Evolutionary conservation across 441 rosid species (phyloP).

Genomic region (Corymbia citriodora): DNA sequence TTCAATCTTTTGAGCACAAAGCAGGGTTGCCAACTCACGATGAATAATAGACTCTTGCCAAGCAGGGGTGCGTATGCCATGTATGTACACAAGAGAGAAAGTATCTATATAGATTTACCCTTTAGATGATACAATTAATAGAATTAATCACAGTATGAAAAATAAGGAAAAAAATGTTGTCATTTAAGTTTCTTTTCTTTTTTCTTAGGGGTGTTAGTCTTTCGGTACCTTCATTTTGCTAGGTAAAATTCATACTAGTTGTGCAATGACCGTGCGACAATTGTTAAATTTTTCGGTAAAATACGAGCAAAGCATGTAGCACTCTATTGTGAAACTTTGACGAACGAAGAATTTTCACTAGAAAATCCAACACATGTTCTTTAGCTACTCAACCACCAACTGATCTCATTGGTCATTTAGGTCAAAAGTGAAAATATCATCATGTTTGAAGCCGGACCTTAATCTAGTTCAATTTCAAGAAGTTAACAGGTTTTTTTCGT

Average conservation of each 20-base stretch:
- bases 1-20: background rate
- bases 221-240: background rate
- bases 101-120: background rate
- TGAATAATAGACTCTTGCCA: background rate
- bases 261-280: background rate
- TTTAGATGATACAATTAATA: background rate
- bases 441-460: background rate
- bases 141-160: background rate
- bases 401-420: background rate
- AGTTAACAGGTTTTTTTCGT: background rate
- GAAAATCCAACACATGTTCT: background rate
- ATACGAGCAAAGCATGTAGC: background rate
- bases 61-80: background rate
- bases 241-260: background rate
- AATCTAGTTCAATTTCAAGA: background rate
- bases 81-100: background rate
- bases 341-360: background rate
- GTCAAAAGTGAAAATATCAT: background rate
- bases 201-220: background rate
- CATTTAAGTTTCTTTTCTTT: background rate
- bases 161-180: background rate
- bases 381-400: background rate
- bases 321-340: background rate
- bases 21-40: background rate
- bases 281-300: background rate